Conservation (phyloP, 331 rosid species). For the Erythrophleum ivorense region DNA sequence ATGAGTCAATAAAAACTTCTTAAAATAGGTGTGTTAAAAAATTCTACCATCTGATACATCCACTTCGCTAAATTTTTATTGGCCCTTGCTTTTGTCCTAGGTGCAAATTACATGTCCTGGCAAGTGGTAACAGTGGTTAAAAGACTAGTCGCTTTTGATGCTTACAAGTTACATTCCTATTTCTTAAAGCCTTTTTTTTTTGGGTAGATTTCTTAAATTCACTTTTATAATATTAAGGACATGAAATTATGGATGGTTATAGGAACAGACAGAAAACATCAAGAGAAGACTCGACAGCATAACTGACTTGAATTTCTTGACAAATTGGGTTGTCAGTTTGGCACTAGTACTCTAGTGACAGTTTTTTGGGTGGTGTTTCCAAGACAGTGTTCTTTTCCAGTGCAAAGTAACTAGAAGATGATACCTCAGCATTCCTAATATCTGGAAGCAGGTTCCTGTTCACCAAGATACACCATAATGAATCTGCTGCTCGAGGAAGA, state of each 20-base stretch:
- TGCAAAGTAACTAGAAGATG: neutral
- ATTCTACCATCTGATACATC: neutral
- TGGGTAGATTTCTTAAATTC: constrained; percentile 6
- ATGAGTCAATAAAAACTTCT: neutral
- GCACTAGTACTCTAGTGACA: neutral
- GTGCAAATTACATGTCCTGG: neutral
- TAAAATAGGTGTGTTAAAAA: neutral
- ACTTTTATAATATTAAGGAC: constrained; percentile 2
- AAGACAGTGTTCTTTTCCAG: constrained; percentile 4
- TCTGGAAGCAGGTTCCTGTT: constrained; percentile 90
- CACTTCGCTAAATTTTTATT: neutral
- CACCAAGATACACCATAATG: constrained; percentile 90
- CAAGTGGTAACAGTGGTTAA: neutral
- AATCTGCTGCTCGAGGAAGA: constrained; percentile 95
- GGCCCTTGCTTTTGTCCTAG: neutral
- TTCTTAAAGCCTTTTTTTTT: neutral
- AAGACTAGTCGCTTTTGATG: constrained; percentile 14
- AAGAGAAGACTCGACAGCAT: constrained; percentile 3
- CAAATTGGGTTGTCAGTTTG: constrained; percentile 6
- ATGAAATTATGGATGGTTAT: constrained; percentile 4
- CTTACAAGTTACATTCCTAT: neutral
- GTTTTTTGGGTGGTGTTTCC: neutral
- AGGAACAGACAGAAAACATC: constrained; percentile 23
- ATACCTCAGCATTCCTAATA: constrained; percentile 91
- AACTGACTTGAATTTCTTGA: constrained; percentile 20